phyloP scores from a whole-genome alignment of 2,329 filamentous ascomycete genomes.

The Beauveria medogensis region DNA sequence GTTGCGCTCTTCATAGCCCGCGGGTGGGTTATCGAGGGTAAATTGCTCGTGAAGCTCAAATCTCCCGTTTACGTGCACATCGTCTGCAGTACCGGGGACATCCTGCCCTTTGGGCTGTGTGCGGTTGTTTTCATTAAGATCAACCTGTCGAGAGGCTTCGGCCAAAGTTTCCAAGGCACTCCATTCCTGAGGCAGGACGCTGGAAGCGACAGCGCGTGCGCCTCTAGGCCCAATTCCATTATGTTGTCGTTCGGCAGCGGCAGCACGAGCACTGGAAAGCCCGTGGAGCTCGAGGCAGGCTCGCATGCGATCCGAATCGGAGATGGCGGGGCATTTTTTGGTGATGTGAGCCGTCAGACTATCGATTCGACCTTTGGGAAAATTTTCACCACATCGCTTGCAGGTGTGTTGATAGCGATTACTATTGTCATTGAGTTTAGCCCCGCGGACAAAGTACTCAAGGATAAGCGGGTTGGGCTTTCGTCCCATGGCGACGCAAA shows the following conservation, averaged over 20 bases:
- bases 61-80: constrained; percentile 24
- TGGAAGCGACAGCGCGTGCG: constrained; percentile 21
- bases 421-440: constrained; percentile 80
- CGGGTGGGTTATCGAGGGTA: constrained; percentile 47
- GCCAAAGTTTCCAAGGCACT: constrained; percentile 80
- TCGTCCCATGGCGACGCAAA: constrained; percentile 56
- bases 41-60: constrained; percentile 53
- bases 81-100: constrained; percentile 20
- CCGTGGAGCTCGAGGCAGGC: constrained; percentile 67
- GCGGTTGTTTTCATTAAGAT: constrained; percentile 54
- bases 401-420: constrained; percentile 90
- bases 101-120: constrained; percentile 30
- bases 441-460: constrained; percentile 80
- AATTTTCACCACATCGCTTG: constrained; percentile 80
- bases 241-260: constrained; percentile 24
- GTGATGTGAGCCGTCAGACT: constrained; percentile 73
- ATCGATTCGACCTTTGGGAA: constrained; percentile 83
- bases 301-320: constrained; percentile 65
- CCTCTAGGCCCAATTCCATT: constrained; percentile 19
- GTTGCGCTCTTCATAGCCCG: constrained; percentile 36
- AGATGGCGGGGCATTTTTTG: constrained; percentile 77
- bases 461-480: constrained; percentile 78
- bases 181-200: constrained; percentile 51
- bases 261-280: constrained; percentile 43
- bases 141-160: constrained; percentile 77